A percentile compares a stretch with the other conserved stretches of the same genome.
Conservation (phyloP, 352 stramenopile genomes). For the Phytophthora niederhauseri region DNA sequence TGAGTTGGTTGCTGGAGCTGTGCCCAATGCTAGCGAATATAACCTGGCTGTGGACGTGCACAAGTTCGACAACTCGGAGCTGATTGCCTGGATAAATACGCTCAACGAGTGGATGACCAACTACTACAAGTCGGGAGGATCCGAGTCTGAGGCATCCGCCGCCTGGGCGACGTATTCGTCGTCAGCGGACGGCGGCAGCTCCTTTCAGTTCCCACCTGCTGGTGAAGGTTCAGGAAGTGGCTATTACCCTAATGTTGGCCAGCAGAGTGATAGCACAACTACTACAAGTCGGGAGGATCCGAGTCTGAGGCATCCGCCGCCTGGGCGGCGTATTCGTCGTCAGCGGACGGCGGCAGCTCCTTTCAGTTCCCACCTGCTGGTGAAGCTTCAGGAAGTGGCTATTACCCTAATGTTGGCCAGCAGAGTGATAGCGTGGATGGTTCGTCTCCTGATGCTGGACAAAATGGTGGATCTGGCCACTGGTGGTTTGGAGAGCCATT, state of each 20-base stretch:
- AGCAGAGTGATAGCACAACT: constrained; percentile 14
- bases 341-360: constrained; percentile 5
- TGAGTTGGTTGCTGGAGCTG: constrained; percentile 15
- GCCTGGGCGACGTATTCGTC: constrained; percentile 21
- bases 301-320: constrained; percentile 15
- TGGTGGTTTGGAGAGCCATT: constrained; percentile 16
- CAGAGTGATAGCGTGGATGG: constrained; percentile 15
- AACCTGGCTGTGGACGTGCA: constrained; percentile 40
- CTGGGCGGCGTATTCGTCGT: constrained; percentile 18
- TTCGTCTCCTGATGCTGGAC: constrained; percentile 11
- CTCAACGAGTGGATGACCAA: constrained; percentile 35
- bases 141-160: constrained; percentile 9
- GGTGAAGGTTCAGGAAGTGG: constrained; percentile 12
- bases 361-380: constrained; percentile 19
- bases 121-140: constrained; percentile 22
- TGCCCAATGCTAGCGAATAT: constrained; percentile 31
- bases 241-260: constrained; percentile 3
- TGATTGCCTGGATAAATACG: constrained; percentile 28
- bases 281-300: constrained; percentile 21
- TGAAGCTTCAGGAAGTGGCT: constrained; percentile 6
- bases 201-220: constrained; percentile 16
- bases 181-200: constrained; percentile 5
- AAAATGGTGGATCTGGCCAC: constrained; percentile 5
- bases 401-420: constrained; percentile 2
- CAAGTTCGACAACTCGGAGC: constrained; percentile 40